A percentile compares a stretch with the other conserved stretches of the same genome.
Evolutionary conservation across 805 yeast species (phyloP).

Genomic region (Ogataea pini): DNA sequence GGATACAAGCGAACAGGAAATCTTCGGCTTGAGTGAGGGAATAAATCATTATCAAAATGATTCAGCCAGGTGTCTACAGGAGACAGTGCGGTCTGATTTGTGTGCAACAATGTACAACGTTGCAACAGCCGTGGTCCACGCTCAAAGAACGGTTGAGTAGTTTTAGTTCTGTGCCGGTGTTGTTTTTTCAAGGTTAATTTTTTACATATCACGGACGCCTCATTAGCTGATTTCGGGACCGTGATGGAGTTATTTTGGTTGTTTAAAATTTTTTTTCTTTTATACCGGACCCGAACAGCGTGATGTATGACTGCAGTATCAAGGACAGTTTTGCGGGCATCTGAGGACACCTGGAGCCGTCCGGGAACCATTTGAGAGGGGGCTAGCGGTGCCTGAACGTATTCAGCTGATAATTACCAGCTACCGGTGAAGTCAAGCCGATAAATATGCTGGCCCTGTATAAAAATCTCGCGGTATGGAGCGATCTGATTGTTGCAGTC

Average conservation of each 20-base stretch:
- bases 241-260: not conserved
- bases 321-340: not conserved
- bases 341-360: not conserved
- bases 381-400: not conserved
- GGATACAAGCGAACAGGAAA: not conserved
- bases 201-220: conserved; percentile 3
- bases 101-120: not conserved
- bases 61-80: conserved; percentile 1
- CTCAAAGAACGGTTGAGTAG: not conserved
- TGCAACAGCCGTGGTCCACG: conserved; percentile 1
- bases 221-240: conserved; percentile 5
- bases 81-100: not conserved
- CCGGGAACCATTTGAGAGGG: not conserved
- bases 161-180: not conserved
- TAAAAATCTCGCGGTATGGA: conserved; percentile 5
- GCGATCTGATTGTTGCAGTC: conserved; percentile 1
- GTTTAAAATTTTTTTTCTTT: not conserved
- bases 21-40: conserved; percentile 3
- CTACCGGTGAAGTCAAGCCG: conserved; percentile 4
- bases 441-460: not conserved
- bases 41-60: not conserved
- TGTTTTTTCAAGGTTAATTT: not conserved
- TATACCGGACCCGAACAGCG: not conserved
- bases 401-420: not conserved
- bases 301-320: not conserved